These are phyloP conservation scores for Metarhizium anisopliae DNA, from an alignment of 2,329 filamentous ascomycete genomes.

Conservation along the genomic window DNA sequence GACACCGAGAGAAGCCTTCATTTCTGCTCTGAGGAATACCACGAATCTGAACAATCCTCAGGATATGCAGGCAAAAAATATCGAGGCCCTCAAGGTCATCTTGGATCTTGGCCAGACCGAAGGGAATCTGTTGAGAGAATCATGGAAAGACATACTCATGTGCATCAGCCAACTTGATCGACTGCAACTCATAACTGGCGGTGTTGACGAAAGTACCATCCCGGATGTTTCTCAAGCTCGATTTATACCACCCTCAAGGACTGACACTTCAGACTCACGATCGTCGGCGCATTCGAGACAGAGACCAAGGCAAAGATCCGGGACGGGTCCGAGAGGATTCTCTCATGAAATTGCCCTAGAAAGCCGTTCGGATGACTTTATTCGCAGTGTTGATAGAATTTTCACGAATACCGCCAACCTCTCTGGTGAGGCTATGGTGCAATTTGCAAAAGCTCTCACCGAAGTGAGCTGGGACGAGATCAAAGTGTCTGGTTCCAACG, in stretches of 20 bases:
- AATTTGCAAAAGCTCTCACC: conserved; percentile 85
- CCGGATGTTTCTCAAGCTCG: conserved; percentile 85
- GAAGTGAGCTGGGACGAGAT: conserved; percentile 99
- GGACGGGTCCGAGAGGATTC: conserved; percentile 54
- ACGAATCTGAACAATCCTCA: conserved; percentile 94
- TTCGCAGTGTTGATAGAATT: conserved; percentile 88
- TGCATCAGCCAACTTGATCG: conserved; percentile 94
- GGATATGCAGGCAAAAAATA: conserved; percentile 92
- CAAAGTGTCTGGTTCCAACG: conserved; percentile 90
- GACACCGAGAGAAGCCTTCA: conserved; percentile 90
- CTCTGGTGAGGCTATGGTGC: conserved; percentile 86
- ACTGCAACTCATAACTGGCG: conserved; percentile 87
- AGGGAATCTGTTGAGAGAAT: conserved; percentile 78
- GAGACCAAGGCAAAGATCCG: conserved; percentile 39
- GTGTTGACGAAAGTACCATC: conserved; percentile 84
- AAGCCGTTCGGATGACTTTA: conserved; percentile 84
- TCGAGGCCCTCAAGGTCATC: conserved; percentile 86
- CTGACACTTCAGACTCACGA: conserved; percentile 47
- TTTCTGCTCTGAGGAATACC: conserved; percentile 83
- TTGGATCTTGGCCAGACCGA: conserved; percentile 89
- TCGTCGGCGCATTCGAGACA: conserved; percentile 56
- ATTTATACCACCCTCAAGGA: conserved; percentile 52
- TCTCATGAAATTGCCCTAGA: conserved; percentile 80
- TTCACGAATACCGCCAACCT: conserved; percentile 95
- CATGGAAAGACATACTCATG: conserved; percentile 92